These are phyloP conservation scores for Pontederia paniculata DNA, from an alignment of 176 grass and related monocot genomes.

Conservation along the genomic window DNA sequence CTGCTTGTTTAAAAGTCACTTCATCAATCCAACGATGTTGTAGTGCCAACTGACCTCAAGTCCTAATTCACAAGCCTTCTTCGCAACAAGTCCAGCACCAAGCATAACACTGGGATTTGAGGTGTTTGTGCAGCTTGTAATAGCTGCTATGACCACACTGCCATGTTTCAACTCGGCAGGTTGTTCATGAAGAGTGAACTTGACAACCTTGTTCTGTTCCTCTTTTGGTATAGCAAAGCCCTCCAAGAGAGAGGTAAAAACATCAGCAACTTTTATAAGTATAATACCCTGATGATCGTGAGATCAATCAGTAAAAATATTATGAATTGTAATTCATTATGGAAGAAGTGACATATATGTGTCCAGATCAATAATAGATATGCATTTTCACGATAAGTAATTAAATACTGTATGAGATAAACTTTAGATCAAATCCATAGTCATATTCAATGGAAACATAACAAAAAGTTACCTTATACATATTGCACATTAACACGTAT, in stretches of 20 bases:
- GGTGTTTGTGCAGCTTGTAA: constrained; percentile 24
- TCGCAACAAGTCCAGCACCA: constrained; percentile 25
- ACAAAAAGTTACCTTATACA: no score
- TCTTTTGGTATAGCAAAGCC: constrained; percentile 22
- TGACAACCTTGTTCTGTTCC: constrained; percentile 14
- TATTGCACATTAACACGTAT: no score
- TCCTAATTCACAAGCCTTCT: constrained; percentile 24
- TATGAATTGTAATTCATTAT: no score
- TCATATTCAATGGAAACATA: no score
- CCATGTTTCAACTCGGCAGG: constrained; percentile 21
- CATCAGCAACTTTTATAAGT: background rate
- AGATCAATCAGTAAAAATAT: no score
- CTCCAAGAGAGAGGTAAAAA: constrained; percentile 2
- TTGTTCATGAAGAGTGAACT: constrained; percentile 16
- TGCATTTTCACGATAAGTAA: no score
- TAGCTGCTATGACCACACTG: constrained; percentile 22
- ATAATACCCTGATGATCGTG: background rate
- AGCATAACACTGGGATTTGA: constrained; percentile 28
- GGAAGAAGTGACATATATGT: no score
- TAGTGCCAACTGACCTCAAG: constrained; percentile 8
- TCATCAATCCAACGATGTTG: background rate
- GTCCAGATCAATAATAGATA: no score
- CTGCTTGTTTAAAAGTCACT: background rate
- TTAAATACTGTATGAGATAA: no score
- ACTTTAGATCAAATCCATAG: no score